Evolutionary conservation across 495 filamentous ascomycete genomes (phyloP).

Genomic region (Parmelia sp.): DNA sequence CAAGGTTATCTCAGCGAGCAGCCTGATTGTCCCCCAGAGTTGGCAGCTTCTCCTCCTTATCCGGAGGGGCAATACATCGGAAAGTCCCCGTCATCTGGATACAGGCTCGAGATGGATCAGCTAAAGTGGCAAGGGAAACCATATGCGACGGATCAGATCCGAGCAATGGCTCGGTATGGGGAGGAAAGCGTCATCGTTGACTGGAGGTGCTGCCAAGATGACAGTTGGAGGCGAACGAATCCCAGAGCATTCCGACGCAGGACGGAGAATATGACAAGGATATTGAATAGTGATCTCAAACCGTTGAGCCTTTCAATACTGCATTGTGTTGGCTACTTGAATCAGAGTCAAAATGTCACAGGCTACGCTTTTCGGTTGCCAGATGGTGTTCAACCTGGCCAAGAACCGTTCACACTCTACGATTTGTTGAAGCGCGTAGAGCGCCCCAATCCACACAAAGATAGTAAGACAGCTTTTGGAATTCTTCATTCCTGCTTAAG

Average conservation of each 20-base stretch:
- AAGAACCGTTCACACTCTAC: slow-evolving; percentile 21
- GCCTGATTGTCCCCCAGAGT: not conserved
- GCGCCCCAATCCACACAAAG: not conserved
- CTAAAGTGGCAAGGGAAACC: slow-evolving; percentile 21
- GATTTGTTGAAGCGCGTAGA: slow-evolving; percentile 10
- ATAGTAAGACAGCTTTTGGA: not conserved
- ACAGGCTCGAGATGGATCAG: slow-evolving; percentile 21
- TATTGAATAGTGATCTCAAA: slow-evolving; percentile 27
- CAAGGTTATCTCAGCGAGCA: slow-evolving; percentile 12
- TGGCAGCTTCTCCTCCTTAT: not conserved
- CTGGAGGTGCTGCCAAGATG: slow-evolving; percentile 26
- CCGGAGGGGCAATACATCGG: not conserved
- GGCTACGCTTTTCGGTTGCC: slow-evolving; percentile 25
- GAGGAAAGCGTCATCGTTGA: slow-evolving; percentile 27
- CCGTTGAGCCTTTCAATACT: slow-evolving; percentile 22
- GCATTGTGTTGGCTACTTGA: slow-evolving; percentile 27
- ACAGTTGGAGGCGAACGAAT: slow-evolving; percentile 23
- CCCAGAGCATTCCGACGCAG: slow-evolving; percentile 23
- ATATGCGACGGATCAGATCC: slow-evolving; percentile 21
- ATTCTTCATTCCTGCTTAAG: too few species aligned
- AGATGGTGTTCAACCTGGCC: slow-evolving; percentile 9
- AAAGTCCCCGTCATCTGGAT: slow-evolving; percentile 9
- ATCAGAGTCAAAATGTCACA: slow-evolving; percentile 19
- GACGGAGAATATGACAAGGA: slow-evolving; percentile 23
- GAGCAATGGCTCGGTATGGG: slow-evolving; percentile 22